These are phyloP conservation scores for Chimonanthus praecox DNA, from an alignment of 164 flowering plant species.

Conservation along the genomic window DNA sequence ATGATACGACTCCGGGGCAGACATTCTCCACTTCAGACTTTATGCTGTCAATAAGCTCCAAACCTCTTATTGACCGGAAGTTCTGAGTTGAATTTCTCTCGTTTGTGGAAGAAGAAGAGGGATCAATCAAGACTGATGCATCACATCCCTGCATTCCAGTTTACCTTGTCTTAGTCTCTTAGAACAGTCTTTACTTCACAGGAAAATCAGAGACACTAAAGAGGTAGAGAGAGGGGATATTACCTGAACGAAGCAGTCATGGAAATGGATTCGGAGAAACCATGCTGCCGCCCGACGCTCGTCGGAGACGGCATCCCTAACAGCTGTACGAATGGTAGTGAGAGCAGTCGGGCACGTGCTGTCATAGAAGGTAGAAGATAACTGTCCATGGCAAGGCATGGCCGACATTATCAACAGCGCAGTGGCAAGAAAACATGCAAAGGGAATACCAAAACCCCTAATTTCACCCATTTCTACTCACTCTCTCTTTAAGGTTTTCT, in stretches of 20 bases:
- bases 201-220: no score
- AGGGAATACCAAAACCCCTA: no score
- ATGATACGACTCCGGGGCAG: conserved; percentile 46
- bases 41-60: conserved; percentile 28
- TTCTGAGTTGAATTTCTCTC: conserved; percentile 20
- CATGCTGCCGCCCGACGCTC: conserved; percentile 78
- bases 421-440: no score
- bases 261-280: conserved; percentile 74
- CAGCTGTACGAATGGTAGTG: conserved; percentile 4
- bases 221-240: no score
- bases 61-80: conserved; percentile 30
- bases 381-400: conserved; percentile 20
- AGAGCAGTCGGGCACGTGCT: conserved; percentile 8
- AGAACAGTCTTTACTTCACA: no score
- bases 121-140: conserved; percentile 62
- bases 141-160: conserved; percentile 58
- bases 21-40: conserved; percentile 34
- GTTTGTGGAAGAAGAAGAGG: conserved; percentile 21
- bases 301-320: not conserved
- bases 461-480: no score
- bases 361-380: conserved; percentile 25
- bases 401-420: not conserved
- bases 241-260: conserved; percentile 63
- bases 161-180: no score
- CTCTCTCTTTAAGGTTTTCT: no score